phyloP scores from a whole-genome alignment of 1,284 basidiomycete genomes.

The Trametes sp. region DNA sequence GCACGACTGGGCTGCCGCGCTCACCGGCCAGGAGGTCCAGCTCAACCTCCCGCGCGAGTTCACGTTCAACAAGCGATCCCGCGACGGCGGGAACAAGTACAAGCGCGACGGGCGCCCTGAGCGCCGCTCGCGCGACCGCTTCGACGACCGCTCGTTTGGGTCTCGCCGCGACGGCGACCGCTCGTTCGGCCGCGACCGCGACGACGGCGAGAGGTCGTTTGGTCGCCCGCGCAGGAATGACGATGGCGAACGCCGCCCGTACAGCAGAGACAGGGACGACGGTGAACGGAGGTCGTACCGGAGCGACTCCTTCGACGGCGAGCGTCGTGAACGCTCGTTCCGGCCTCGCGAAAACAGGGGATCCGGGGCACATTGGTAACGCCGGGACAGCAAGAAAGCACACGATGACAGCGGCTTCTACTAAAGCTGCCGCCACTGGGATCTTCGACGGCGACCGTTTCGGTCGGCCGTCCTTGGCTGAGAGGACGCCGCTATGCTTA shows the following conservation, averaged over 20 bases:
- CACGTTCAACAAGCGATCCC: not conserved
- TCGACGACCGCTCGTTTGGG: not conserved
- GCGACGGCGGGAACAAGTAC: not conserved
- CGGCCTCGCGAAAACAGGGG: not conserved
- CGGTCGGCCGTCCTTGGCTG: not conserved
- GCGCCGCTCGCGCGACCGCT: not conserved
- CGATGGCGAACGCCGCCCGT: not conserved
- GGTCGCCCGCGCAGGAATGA: not conserved
- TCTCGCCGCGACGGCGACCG: slow-evolving; percentile 1
- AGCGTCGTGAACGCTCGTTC: not conserved
- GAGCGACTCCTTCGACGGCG: not conserved
- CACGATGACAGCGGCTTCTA: not conserved
- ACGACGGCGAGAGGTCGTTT: not conserved
- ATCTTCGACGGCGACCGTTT: not conserved
- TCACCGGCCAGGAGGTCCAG: slow-evolving; percentile 15
- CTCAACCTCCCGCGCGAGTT: slow-evolving; percentile 22
- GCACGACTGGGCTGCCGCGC: slow-evolving; percentile 67
- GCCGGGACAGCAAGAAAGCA: not conserved
- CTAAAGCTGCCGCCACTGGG: not conserved
- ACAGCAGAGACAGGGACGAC: not conserved
- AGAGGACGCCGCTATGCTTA: not conserved
- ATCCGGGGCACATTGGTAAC: no score
- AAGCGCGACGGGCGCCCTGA: no score
- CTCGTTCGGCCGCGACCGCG: slow-evolving; percentile 1
- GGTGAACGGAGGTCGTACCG: not conserved